Evolutionary conservation across 371 early-diverging fungal species (phyloP), one percentile per base, ranked within the genome.

Genomic region (Mortierella sp.): DNA sequence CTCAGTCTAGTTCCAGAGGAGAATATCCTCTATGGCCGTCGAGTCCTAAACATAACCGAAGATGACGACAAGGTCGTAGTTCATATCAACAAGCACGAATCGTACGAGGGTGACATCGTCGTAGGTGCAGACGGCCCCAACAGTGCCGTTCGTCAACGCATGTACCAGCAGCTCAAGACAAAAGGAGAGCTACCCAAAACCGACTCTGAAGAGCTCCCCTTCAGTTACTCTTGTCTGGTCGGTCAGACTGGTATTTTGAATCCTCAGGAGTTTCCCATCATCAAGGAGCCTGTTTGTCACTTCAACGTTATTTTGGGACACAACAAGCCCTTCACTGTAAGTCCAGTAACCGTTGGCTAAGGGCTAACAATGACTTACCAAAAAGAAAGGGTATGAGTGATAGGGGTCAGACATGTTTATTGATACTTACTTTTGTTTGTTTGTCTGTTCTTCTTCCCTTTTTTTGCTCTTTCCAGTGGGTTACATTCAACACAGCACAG

Each of bases 51-150:
- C 16, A 60, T 78, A 19, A 31, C 16, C 2, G 54, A 73, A 7
- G 34, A 52, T 10, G 50, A 72, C 19, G 65, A 78, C 63, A 63
- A 63, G 63, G 63, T 63, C 34, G 34, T 34, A 1, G 8, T 78
- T 38, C 52, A 31, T 19, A 48, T 63, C 42, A 26, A 58, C 14
- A 58, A 77, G 26, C 31, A 60, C 9, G 47, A 48, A 13, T 47
- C 72, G 0, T 72, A 72, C 9, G 19, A n/a, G 5, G 77, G 71
- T 7, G 77, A 77, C 34, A 72, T 77, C 10, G 48, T 77, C 16
- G 60, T 77, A 1, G 77, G 77, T 0, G 77, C 77, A 0, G 77
- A 77, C 26, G 77, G 77, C 21, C 72, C 77, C 6, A 60, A 77
- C 38, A 72, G 72, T 28, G 60, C 58, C 0, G 72, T 77, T 45